Conservation (phyloP, 2,329 filamentous ascomycete species). For the Hypoxylon sp. region DNA sequence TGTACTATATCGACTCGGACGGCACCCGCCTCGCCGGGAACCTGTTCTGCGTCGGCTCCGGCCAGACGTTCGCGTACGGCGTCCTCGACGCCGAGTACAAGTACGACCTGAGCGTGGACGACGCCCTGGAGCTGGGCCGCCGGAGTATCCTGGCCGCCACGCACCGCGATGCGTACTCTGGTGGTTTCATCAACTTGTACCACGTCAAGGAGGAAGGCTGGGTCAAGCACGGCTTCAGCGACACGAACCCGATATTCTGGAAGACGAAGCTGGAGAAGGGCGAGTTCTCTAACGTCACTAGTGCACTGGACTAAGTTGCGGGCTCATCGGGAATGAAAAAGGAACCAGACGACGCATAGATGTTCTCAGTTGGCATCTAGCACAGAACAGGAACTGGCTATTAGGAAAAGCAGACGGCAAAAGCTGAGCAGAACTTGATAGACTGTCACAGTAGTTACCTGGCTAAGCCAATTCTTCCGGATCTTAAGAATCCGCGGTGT, state of each 20-base stretch:
- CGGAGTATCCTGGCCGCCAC: constrained; percentile 96
- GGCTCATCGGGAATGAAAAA: neutral
- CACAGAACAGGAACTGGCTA: neutral
- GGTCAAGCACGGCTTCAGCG: constrained; percentile 98
- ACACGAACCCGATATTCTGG: constrained; percentile 99
- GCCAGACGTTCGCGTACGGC: constrained; percentile 98
- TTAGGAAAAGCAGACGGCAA: constrained; percentile 1
- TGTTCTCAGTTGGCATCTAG: constrained; percentile 3
- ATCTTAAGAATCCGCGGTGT: constrained; percentile 31
- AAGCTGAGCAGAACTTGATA: constrained; percentile 35
- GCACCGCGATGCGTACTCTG: constrained; percentile 97
- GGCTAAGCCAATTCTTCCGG: constrained; percentile 31
- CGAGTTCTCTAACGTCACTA: constrained; percentile 96
- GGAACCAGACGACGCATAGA: neutral
- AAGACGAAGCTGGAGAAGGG: constrained; percentile 98
- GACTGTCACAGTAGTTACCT: constrained; percentile 36
- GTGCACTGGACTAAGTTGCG: constrained; percentile 66
- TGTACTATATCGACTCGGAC: constrained; percentile 99
- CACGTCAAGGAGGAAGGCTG: constrained; percentile 99
- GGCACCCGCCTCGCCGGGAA: constrained; percentile 93
- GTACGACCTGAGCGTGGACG: constrained; percentile 88
- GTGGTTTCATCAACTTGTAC: constrained; percentile 98
- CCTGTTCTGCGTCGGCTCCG: constrained; percentile 97
- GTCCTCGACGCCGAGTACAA: constrained; percentile 95
- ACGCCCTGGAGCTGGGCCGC: constrained; percentile 89